These are phyloP conservation scores for Mycena galopus DNA, from an alignment of 768 basidiomycete genomes.

Conservation along the genomic window DNA sequence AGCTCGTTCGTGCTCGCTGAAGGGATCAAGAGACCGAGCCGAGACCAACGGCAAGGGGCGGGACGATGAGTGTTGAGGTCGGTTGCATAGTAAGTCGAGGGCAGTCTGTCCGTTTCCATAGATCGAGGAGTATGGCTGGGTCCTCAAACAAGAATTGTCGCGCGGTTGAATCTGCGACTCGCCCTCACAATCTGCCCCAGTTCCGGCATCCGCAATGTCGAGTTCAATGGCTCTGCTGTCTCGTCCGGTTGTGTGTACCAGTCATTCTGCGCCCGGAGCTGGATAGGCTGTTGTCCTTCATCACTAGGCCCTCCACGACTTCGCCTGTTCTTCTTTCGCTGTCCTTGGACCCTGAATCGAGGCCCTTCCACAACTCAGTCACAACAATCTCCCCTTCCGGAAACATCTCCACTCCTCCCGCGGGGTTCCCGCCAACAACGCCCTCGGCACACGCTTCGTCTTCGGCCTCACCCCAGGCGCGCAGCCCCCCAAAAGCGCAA, in stretches of 20 bases:
- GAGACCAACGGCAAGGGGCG: background rate
- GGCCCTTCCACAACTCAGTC: background rate
- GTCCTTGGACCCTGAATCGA: background rate
- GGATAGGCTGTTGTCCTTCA: background rate
- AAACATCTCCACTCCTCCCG: no score
- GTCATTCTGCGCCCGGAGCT: background rate
- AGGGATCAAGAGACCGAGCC: constrained; percentile 22
- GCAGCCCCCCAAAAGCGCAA: constrained; percentile 26
- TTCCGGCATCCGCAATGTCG: background rate
- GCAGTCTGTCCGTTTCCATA: background rate
- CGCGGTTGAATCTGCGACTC: background rate
- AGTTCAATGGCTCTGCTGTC: background rate
- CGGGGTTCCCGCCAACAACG: constrained; percentile 7
- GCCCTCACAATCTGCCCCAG: background rate
- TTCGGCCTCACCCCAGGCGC: constrained; percentile 10
- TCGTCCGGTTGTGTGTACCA: background rate
- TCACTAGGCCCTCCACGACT: background rate
- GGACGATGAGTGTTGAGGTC: background rate
- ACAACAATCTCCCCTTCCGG: background rate
- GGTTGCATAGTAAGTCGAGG: background rate
- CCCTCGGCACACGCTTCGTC: constrained; percentile 4
- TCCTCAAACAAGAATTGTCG: background rate
- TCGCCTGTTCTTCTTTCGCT: background rate
- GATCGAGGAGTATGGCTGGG: background rate
- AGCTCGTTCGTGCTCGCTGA: constrained; percentile 3